Base-by-base conservation (phyloP, 768 basidiomycete species). In the Candolleomyces aberdarensis region DNA sequence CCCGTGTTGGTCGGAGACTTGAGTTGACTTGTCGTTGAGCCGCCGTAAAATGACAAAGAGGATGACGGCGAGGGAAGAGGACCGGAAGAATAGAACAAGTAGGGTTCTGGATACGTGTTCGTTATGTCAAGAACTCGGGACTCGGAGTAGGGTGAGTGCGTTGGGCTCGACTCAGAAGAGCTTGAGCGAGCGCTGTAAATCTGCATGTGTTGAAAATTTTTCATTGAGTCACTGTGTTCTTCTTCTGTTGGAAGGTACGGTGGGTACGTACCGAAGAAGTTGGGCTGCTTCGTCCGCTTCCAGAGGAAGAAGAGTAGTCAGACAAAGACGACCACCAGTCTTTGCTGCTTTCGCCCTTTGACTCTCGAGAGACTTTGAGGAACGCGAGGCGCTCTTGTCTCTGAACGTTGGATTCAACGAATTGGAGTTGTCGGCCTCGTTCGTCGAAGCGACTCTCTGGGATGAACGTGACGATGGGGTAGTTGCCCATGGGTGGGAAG, bases 381-480 rank as follows among this genome's bases (percentile, higher is more conserved):
- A 85, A 83, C n/a, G 81, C 81, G 60, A 78, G 72, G 63, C 83
- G 82, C 61, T 82, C 80, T 52, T 74, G 74, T 26, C 82, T 72
- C 70, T 85, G 84, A 1, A 75, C 66, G 22, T 70, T 67, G 0
- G 77, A 78, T 70, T 85, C 84, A 36, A 73, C 56, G 60, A 75
- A 84, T 40, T 67, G 71, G 60, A 75, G 67, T 69, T 81, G 81
- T 36, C 82, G 74, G 36, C 80, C 81, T 15, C 71, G 77, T 14
- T 70, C 36, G 70, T 83, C 80, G 71, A 75, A 80, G 48, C 66
- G 63, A 5, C 70, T 66, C 4, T 61, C 59, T 11, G 73, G 63
- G 22, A 75, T 66, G 59, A 68, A 66, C 50, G 64, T 71, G 7
- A 66, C 58, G 60, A 69, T 66, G 13, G 73, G 68, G 10, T 66